phyloP scores from a whole-genome alignment of 495 filamentous ascomycete genomes.

The Penicillium antarcticum region DNA sequence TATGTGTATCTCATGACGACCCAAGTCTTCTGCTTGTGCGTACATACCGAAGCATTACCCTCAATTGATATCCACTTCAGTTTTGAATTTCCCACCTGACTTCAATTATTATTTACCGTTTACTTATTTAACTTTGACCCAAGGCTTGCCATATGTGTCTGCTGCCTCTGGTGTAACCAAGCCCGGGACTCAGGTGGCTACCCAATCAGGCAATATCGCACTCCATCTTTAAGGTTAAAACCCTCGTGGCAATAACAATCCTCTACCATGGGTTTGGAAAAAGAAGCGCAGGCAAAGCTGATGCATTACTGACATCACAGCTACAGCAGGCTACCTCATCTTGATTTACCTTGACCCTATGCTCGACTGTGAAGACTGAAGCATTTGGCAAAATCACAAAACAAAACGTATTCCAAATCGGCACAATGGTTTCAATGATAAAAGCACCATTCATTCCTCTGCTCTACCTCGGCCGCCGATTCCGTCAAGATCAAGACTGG shows the following conservation, averaged over 20 bases:
- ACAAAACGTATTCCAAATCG: background rate
- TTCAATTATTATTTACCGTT: no score
- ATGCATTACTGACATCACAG: conserved; percentile 1
- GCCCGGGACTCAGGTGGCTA: no score
- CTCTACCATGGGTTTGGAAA: background rate
- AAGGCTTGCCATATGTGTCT: no score
- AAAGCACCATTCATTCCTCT: background rate
- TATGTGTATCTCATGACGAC: background rate
- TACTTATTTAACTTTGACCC: no score
- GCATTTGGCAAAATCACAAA: no score
- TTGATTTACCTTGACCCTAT: no score
- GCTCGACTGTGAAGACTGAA: no score
- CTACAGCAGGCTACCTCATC: background rate
- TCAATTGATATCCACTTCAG: background rate
- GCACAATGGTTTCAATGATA: background rate
- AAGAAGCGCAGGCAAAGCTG: background rate
- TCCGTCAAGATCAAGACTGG: conserved; percentile 22
- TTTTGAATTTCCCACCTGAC: no score
- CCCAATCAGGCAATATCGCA: no score
- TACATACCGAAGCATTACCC: background rate
- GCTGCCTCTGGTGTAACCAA: no score
- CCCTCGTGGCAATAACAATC: no score
- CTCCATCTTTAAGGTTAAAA: no score
- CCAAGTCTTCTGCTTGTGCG: background rate
- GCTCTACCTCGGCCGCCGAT: conserved; percentile 6